Conservation (phyloP, 2,329 filamentous ascomycete species). For the Pestalotiopsis sp. region DNA sequence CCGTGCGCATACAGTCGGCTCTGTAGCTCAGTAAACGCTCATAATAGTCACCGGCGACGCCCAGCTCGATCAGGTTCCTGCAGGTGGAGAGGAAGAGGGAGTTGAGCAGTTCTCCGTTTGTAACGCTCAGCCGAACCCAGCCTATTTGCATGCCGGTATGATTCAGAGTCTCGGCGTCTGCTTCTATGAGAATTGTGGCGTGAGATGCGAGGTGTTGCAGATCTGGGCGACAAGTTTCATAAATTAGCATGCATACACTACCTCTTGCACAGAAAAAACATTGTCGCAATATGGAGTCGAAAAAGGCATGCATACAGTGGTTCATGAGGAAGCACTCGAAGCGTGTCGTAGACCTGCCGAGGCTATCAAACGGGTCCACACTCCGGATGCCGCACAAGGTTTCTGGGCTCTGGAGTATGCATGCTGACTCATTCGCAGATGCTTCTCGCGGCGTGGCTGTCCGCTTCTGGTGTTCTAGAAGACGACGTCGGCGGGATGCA, state of each 20-base stretch:
- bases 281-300: neutral
- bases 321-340: slow-evolving; percentile 3
- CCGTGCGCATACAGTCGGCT: neutral
- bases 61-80: neutral
- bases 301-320: neutral
- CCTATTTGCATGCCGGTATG: neutral
- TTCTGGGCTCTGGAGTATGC: neutral
- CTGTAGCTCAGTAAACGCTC: neutral
- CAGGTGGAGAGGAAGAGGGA: neutral
- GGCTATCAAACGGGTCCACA: slow-evolving; percentile 1
- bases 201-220: neutral
- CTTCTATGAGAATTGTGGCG: neutral
- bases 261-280: neutral
- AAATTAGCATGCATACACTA: neutral
- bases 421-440: neutral
- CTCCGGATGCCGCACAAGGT: neutral
- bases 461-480: neutral
- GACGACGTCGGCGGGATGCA: neutral
- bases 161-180: neutral
- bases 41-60: neutral
- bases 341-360: neutral
- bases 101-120: neutral
- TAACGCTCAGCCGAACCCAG: neutral
- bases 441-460: neutral
- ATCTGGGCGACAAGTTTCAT: neutral